Conservation (phyloP, 1,139 yeast species). For the Pichia sp. region DNA sequence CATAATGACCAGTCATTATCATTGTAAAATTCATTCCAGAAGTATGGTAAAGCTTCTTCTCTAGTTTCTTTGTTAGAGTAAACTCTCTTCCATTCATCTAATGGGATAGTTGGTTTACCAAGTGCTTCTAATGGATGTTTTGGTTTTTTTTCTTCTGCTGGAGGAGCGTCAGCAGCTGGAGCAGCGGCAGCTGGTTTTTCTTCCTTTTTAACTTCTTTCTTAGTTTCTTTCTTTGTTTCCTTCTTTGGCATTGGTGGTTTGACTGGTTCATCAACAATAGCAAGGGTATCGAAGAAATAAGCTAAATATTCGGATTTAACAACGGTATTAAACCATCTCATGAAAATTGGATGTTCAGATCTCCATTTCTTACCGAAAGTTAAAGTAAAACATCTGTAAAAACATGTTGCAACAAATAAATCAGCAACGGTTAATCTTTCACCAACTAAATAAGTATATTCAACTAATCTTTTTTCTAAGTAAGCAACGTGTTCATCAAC, state of each 20-base stretch:
- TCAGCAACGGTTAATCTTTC: constrained; percentile 88
- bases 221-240: constrained; percentile 32
- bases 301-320: constrained; percentile 49
- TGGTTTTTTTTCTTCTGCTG: constrained; percentile 54
- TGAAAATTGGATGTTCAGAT: constrained; percentile 60
- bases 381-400: constrained; percentile 59
- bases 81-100: constrained; percentile 95
- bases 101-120: constrained; percentile 60
- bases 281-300: constrained; percentile 40
- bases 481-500: constrained; percentile 34
- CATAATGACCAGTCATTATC: constrained; percentile 92
- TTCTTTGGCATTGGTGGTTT: constrained; percentile 67
- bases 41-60: constrained; percentile 91
- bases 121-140: constrained; percentile 89
- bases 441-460: constrained; percentile 84
- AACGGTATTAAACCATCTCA: constrained; percentile 86
- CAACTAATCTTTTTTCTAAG: constrained; percentile 60
- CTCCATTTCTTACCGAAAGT: constrained; percentile 78
- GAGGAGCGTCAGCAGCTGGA: constrained; percentile 36
- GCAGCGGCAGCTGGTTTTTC: constrained; percentile 30
- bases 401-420: constrained; percentile 53
- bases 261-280: constrained; percentile 60
- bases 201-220: constrained; percentile 33
- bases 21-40: constrained; percentile 89
- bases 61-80: constrained; percentile 98